Percentiles rank a stretch among this genome's conserved stretches.
Conservation (phyloP, 306 rosid species). For the Lathyrus oleraceus region DNA sequence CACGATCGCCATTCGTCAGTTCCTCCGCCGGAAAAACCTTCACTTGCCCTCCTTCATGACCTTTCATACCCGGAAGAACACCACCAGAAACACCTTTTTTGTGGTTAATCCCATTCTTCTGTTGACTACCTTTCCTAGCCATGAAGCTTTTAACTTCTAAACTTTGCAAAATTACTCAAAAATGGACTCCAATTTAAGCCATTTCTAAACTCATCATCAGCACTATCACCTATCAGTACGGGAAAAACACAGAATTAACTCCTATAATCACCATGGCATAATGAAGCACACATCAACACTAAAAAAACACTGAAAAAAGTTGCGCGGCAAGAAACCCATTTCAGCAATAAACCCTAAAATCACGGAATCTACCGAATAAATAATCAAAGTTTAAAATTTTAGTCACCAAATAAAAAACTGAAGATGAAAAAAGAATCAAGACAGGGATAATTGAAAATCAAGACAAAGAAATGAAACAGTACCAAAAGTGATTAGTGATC, state of each 20-base stretch:
- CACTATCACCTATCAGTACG: constrained; percentile 28
- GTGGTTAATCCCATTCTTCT: constrained; percentile 70
- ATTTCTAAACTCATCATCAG: constrained; percentile 35
- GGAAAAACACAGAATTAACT: constrained; percentile 9
- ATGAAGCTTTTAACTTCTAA: constrained; percentile 36
- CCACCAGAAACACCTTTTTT: constrained; percentile 58
- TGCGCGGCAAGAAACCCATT: constrained; percentile 13
- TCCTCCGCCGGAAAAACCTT: constrained; percentile 72
- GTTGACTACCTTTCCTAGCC: constrained; percentile 96
- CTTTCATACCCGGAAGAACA: constrained; percentile 48
- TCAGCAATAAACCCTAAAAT: constrained; percentile 34
- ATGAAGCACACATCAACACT: not conserved
- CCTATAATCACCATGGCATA: constrained; percentile 1
- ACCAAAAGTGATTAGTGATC: constrained; percentile 8
- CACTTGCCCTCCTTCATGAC: constrained; percentile 47
- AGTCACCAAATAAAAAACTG: constrained; percentile 1
- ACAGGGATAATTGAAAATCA: not conserved
- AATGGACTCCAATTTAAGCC: constrained; percentile 31
- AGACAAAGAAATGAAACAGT: constrained; percentile 30
- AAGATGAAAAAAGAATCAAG: not conserved
- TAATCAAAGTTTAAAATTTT: not conserved
- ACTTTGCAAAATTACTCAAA: constrained; percentile 23
- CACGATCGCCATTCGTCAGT: constrained; percentile 44
- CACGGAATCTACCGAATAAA: not conserved
- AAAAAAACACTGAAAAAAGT: not conserved